phyloP scores from a whole-genome alignment of 352 stramenopile genomes.

The Globisporangium lucens region DNA sequence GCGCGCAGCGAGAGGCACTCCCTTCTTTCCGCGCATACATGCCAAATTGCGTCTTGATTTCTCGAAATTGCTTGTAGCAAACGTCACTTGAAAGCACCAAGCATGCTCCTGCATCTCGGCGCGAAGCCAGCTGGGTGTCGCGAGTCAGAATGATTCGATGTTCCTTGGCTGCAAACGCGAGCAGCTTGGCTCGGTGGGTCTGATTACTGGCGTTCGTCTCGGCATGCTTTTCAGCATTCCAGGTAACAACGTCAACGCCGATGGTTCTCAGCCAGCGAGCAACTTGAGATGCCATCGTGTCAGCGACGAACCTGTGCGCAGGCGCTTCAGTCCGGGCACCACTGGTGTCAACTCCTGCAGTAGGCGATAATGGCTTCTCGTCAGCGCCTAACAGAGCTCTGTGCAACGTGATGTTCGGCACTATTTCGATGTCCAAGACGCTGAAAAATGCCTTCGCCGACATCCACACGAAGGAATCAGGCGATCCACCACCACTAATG shows the following conservation, averaged over 20 bases:
- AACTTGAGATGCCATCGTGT: conserved; percentile 75
- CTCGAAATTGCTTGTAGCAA: conserved; percentile 52
- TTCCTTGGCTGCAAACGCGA: conserved; percentile 30
- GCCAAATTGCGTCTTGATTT: conserved; percentile 55
- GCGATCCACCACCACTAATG: conserved; percentile 44
- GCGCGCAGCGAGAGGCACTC: conserved; percentile 42
- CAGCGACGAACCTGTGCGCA: conserved; percentile 66
- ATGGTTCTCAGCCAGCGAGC: conserved; percentile 75
- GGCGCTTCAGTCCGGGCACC: background rate
- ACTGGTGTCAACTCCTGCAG: background rate
- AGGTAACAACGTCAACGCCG: conserved; percentile 71
- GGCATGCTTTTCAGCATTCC: conserved; percentile 36
- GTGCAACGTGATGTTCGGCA: conserved; percentile 34
- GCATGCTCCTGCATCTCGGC: conserved; percentile 46
- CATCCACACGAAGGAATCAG: conserved; percentile 43
- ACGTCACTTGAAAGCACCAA: conserved; percentile 50
- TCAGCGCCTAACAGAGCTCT: conserved; percentile 9
- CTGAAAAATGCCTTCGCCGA: conserved; percentile 38
- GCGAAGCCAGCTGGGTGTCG: conserved; percentile 36
- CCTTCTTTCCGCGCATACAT: conserved; percentile 31
- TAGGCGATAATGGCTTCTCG: background rate
- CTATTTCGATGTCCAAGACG: conserved; percentile 29
- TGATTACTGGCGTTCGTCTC: conserved; percentile 26
- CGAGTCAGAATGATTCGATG: conserved; percentile 52
- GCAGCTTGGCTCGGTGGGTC: conserved; percentile 39